Base-by-base conservation (phyloP, 768 basidiomycete species). In the Boletus rubropictus region DNA sequence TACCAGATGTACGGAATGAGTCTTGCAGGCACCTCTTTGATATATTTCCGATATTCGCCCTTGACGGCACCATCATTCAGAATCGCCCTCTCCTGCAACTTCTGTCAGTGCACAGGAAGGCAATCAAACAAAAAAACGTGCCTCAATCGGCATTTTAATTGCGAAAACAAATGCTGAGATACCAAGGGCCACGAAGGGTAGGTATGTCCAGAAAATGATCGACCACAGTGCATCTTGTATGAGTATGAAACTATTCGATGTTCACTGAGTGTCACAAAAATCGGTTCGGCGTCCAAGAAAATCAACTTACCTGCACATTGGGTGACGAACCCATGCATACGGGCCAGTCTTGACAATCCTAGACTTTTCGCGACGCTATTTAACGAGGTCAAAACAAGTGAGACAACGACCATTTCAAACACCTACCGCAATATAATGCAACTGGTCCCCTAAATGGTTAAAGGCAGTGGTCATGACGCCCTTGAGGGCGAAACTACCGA, bases 101-200 rank as follows among this genome's bases (percentile, higher is more conserved):
- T 10, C 8, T 24, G 29, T 39, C 33, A 43, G 14, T 7, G 17
- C 28, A 7, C 2, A 22, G 34, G 5, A 2, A 15, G 5, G 25
- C 0, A 27, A 15, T 32, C 12, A 21, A 42, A 15, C 15, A 21
- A 27, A 29, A 29, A 25, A 17, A 40, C 48, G 1, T 37, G 48
- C 66, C 60, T 68, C 67, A n/a, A 68, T 61, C 14, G 62, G 65
- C 33, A 66, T 63, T 47, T 68, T 68, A 39, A 64, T 18, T 1
- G 57, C 55, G 35, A 68, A 56, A 25, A 56, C 55, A 10, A 24
- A 29, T 14, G 53, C 51, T 1, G 46, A 51, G 35, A 59, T 43
- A 12, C 36, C 53, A 31, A 63, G 49, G 8, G 52, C 47, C 1
- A 57, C 49, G 24, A 66, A 46, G 7, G 65, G 62, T 10, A 44